These are phyloP conservation scores for Pyrenophora graminea DNA, from an alignment of 2,329 filamentous ascomycete genomes.

Conservation along the genomic window DNA sequence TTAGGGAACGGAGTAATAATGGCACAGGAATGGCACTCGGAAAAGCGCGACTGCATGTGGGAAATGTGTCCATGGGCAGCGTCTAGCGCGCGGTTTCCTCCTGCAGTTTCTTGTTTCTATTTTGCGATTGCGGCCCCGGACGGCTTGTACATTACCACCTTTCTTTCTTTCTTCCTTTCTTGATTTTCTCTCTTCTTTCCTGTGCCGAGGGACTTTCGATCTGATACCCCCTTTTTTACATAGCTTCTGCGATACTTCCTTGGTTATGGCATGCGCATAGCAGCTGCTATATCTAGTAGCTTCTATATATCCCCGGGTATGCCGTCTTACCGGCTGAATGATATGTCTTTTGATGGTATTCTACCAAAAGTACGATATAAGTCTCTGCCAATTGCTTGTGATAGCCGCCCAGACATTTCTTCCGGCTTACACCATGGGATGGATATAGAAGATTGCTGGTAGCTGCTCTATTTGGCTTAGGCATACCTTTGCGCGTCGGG, in stretches of 20 bases:
- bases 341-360: no score
- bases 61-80: conserved; percentile 3
- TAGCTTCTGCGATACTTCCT: conserved; percentile 13
- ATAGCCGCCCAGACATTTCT: no score
- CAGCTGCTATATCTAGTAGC: background rate
- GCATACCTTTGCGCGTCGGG: background rate
- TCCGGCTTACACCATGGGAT: no score
- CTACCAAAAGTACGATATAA: no score
- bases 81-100: background rate
- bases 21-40: conserved; percentile 16
- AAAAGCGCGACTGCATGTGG: background rate
- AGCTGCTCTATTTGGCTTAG: background rate
- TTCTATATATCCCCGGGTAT: background rate
- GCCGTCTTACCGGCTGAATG: background rate
- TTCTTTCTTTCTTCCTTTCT: conserved; percentile 11
- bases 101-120: background rate
- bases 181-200: conserved; percentile 5
- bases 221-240: conserved; percentile 37
- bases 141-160: conserved; percentile 10
- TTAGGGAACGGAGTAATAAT: conserved; percentile 13
- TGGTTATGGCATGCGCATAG: conserved; percentile 11
- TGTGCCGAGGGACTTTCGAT: conserved; percentile 27
- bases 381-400: no score
- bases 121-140: conserved; percentile 8
- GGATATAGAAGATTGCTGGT: background rate